Percentiles rank a stretch among this genome's conserved stretches.
Conservation (phyloP, 2,329 filamentous ascomycete species). For the Alternaria brassicicola region DNA sequence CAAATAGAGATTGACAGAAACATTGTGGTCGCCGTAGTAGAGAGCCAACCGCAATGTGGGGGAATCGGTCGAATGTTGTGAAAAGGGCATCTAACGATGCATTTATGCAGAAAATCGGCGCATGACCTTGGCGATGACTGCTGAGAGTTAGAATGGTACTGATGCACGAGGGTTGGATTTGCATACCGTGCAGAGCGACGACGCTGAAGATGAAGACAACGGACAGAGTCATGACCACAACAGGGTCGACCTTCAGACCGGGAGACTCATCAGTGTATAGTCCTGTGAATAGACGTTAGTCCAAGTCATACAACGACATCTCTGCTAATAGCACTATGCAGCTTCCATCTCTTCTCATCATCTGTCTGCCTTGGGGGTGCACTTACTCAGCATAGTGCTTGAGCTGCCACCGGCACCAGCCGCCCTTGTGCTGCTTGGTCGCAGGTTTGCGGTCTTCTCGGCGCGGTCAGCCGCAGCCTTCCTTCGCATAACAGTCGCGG, state of each 20-base stretch:
- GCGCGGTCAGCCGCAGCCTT: slow-evolving; percentile 96
- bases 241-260: slow-evolving; percentile 95
- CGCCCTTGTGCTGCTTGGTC: slow-evolving; percentile 88
- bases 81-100: not conserved
- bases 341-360: not conserved
- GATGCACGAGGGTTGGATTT: not conserved
- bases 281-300: slow-evolving; percentile 57
- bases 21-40: slow-evolving; percentile 24
- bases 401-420: slow-evolving; percentile 95
- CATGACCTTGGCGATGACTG: slow-evolving; percentile 95
- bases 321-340: not conserved
- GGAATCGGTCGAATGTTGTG: slow-evolving; percentile 15
- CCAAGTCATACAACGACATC: not conserved
- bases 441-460: slow-evolving; percentile 92
- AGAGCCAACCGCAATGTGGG: slow-evolving; percentile 23
- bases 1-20: slow-evolving; percentile 5
- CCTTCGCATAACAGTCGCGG: slow-evolving; percentile 92
- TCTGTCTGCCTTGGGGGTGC: not conserved
- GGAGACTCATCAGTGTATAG: slow-evolving; percentile 99
- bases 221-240: slow-evolving; percentile 93
- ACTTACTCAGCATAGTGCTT: slow-evolving; percentile 96
- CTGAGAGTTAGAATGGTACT: slow-evolving; percentile 21
- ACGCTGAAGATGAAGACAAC: slow-evolving; percentile 99
- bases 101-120: slow-evolving; percentile 74
- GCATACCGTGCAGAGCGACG: slow-evolving; percentile 92